Conservation (phyloP, 1,139 yeast species). For the Kazachstania sp. region DNA sequence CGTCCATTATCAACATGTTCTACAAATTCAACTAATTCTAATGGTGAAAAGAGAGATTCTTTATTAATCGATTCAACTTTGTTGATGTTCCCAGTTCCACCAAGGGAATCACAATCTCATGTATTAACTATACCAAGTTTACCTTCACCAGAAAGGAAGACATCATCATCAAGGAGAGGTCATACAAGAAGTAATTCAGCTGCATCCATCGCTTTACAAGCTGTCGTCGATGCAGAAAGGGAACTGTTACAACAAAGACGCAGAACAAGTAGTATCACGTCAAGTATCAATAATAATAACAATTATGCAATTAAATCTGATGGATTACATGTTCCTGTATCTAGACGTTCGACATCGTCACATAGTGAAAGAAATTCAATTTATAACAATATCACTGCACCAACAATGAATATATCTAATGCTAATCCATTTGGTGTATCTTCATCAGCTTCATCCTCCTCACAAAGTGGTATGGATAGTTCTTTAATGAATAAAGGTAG, state of each 20-base stretch:
- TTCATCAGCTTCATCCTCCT: neutral
- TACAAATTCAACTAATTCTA: constrained; percentile 27
- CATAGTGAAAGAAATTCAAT: constrained; percentile 1
- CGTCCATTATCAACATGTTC: constrained; percentile 32
- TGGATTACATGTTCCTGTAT: neutral
- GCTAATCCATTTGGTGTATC: neutral
- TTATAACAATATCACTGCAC: neutral
- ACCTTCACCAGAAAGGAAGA: constrained; percentile 9
- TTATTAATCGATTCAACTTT: constrained; percentile 27
- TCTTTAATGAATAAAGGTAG: constrained; percentile 17
- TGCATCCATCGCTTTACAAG: constrained; percentile 59
- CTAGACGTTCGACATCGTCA: constrained; percentile 1
- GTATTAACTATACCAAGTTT: constrained; percentile 26
- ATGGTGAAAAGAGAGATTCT: constrained; percentile 26
- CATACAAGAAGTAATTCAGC: constrained; percentile 34
- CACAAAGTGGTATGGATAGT: neutral
- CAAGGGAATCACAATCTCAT: constrained; percentile 30
- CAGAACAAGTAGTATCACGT: neutral
- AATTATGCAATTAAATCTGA: neutral
- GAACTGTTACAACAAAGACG: constrained; percentile 17
- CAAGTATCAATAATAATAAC: neutral
- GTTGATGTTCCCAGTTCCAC: constrained; percentile 26
- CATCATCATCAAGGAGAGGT: constrained; percentile 2
- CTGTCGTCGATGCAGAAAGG: constrained; percentile 50
- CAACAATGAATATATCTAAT: neutral